A percentile compares a stretch with the other conserved stretches of the same genome.
Conservation (phyloP, 805 yeast species). For the Wickerhamiella siamensis region DNA sequence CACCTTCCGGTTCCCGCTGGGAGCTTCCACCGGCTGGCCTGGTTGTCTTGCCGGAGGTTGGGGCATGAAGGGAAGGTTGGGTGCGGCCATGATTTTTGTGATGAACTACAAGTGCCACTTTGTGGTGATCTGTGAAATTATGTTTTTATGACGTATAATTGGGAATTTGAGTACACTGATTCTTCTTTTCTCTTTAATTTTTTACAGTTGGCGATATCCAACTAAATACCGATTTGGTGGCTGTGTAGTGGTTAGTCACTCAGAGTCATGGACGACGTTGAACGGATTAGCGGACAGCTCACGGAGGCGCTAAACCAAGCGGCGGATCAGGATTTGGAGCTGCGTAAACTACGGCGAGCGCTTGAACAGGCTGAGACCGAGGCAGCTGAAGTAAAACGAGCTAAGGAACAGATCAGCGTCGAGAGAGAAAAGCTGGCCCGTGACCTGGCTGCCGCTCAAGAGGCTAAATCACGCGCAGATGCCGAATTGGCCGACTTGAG, state of each 20-base stretch:
- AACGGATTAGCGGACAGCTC: slow-evolving; percentile 19
- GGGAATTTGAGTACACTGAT: too few relatives aligned
- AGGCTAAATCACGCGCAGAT: slow-evolving; percentile 40
- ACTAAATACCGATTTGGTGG: too few relatives aligned
- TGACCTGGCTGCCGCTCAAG: slow-evolving; percentile 68
- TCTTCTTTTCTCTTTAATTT: too few relatives aligned
- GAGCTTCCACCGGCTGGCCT: neutral
- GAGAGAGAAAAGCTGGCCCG: slow-evolving; percentile 68
- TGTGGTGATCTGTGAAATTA: too few relatives aligned
- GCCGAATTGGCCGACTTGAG: slow-evolving; percentile 41
- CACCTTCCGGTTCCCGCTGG: neutral
- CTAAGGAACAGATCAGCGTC: slow-evolving; percentile 67
- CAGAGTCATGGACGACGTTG: slow-evolving; percentile 2
- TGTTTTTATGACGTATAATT: too few relatives aligned
- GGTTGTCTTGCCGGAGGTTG: neutral
- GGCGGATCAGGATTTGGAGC: slow-evolving; percentile 20
- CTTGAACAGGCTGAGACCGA: slow-evolving; percentile 1
- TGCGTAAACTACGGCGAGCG: slow-evolving; percentile 16
- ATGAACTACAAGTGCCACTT: too few relatives aligned
- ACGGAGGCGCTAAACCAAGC: slow-evolving; percentile 22
- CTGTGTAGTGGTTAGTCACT: too few relatives aligned
- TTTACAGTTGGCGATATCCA: too few relatives aligned
- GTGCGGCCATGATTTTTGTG: too few relatives aligned
- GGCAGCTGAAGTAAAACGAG: slow-evolving; percentile 13
- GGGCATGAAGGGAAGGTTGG: too few relatives aligned